A percentile compares a stretch with the other conserved stretches of the same genome.
These are phyloP conservation scores for Dactylonectria macrodidyma DNA, from an alignment of 2,329 filamentous ascomycete species.

Conservation along the genomic window DNA sequence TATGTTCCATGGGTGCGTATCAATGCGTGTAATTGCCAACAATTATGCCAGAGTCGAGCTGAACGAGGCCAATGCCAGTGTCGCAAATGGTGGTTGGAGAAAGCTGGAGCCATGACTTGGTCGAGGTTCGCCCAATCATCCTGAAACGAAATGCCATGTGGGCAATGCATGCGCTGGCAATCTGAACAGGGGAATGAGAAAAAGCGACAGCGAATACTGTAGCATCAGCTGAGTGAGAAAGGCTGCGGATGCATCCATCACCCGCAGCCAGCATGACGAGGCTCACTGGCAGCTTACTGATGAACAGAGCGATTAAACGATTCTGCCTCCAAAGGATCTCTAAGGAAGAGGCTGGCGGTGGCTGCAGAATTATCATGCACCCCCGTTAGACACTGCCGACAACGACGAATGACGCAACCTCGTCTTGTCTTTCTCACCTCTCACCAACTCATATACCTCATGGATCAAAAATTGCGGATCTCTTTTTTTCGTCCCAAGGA, in stretches of 20 bases:
- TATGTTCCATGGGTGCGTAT: not conserved
- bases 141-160: slow-evolving; percentile 27
- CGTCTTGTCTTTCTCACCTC: not conserved
- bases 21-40: slow-evolving; percentile 1
- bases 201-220: not conserved
- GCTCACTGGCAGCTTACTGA: slow-evolving; percentile 11
- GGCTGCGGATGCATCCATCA: not conserved
- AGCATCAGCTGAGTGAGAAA: not conserved
- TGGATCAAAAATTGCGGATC: too few relatives aligned
- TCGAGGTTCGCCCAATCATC: slow-evolving; percentile 21
- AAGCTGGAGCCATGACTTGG: slow-evolving; percentile 19
- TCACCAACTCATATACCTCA: not conserved
- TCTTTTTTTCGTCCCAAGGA: not conserved
- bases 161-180: slow-evolving; percentile 31
- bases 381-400: not conserved
- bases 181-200: slow-evolving; percentile 5
- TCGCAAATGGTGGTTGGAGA: not conserved
- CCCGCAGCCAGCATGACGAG: not conserved
- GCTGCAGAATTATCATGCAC: not conserved
- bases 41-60: not conserved
- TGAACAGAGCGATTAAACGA: not conserved
- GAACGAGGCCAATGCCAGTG: not conserved
- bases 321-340: not conserved
- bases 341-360: slow-evolving; percentile 1
- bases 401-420: not conserved